These are phyloP conservation scores for Schizochytrium sp. DNA, from an alignment of 108 stramenopile genomes.

Conservation along the genomic window DNA sequence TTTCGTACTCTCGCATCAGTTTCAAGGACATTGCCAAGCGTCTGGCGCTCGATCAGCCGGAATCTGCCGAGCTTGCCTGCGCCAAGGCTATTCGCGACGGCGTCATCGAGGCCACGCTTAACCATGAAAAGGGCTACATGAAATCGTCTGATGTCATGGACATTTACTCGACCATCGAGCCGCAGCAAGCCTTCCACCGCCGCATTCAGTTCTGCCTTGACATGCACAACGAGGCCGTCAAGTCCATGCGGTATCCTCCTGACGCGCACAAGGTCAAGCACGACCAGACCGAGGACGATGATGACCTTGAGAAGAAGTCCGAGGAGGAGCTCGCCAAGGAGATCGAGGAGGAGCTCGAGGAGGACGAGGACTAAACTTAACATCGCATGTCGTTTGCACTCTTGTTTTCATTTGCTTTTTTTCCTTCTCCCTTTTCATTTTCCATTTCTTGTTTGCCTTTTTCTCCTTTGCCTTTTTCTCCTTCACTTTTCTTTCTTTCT, in stretches of 20 bases:
- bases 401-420: too few species aligned
- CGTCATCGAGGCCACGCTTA: constrained; percentile 93
- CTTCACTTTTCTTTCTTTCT: too few species aligned
- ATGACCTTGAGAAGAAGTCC: background rate
- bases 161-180: constrained; percentile 90
- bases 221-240: constrained; percentile 93
- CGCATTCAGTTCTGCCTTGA: constrained; percentile 95
- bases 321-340: constrained; percentile 25
- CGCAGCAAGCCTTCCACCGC: constrained; percentile 91
- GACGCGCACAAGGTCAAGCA: constrained; percentile 55
- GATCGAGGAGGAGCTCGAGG: constrained; percentile 29
- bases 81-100: constrained; percentile 97
- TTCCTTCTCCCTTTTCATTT: too few species aligned
- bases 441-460: too few species aligned
- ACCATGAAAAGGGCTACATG: constrained; percentile 80
- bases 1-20: constrained; percentile 74
- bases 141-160: constrained; percentile 82
- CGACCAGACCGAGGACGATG: background rate
- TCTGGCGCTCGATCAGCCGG: constrained; percentile 68
- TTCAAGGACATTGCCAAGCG: constrained; percentile 81
- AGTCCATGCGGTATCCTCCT: constrained; percentile 89
- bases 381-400: background rate
- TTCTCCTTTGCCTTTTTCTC: too few species aligned
- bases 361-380: constrained; percentile 18
- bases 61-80: constrained; percentile 86